A percentile compares a stretch with the other conserved stretches of the same genome.
Evolutionary conservation across 129 eudicot species (phyloP).

Genomic region (Solidago caesia): DNA sequence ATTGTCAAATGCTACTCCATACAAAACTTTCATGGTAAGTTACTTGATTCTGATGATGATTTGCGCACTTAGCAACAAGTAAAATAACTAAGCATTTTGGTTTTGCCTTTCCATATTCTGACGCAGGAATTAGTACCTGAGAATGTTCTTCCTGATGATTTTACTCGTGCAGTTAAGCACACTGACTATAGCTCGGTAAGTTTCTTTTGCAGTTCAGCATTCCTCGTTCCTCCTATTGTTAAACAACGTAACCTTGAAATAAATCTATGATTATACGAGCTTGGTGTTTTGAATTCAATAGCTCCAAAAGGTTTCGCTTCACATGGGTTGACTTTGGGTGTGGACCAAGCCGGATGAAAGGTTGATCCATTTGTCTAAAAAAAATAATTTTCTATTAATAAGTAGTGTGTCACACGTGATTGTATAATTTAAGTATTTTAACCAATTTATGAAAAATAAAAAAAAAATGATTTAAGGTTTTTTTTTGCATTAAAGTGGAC

Average conservation of each 20-base stretch:
- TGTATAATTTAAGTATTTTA: neutral
- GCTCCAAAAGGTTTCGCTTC: no score
- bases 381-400: no score
- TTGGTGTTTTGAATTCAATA: no score
- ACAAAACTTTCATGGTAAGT: slow-evolving; percentile 86
- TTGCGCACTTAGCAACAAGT: slow-evolving; percentile 24
- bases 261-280: neutral
- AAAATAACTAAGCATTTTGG: neutral
- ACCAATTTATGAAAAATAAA: no score
- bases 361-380: no score
- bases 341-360: no score
- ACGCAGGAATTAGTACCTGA: slow-evolving; percentile 81
- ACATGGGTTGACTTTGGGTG: no score
- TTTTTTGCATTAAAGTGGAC: slow-evolving; percentile 6
- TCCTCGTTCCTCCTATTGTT: neutral
- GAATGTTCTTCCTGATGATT: slow-evolving; percentile 75
- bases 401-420: neutral
- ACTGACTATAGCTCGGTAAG: slow-evolving; percentile 94
- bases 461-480: neutral
- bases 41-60: slow-evolving; percentile 7
- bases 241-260: slow-evolving; percentile 1
- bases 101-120: slow-evolving; percentile 21
- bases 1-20: slow-evolving; percentile 90
- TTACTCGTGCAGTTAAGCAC: slow-evolving; percentile 61
- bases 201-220: slow-evolving; percentile 10